These are phyloP conservation scores for Sechiopsis laciniata DNA, from an alignment of 306 rosid genomes.

Conservation along the genomic window DNA sequence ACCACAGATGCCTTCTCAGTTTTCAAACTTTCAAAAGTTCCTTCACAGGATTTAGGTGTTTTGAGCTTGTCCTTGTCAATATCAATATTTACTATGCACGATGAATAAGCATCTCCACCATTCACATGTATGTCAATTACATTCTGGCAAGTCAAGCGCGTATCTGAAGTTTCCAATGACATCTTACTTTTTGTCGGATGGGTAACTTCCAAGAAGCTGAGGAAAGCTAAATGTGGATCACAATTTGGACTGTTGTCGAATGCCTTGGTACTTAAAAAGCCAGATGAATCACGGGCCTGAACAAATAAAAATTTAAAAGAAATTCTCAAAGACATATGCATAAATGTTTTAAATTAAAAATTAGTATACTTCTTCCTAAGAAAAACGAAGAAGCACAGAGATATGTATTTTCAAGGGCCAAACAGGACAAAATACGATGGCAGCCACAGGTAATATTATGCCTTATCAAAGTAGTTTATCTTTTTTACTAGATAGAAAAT, in stretches of 20 bases:
- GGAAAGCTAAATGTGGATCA: constrained; percentile 49
- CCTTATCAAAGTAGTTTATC: not conserved
- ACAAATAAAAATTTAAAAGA: constrained; percentile 21
- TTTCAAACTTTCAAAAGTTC: constrained; percentile 51
- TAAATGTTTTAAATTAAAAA: not conserved
- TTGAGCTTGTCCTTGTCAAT: constrained; percentile 45
- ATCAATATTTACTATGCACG: constrained; percentile 56
- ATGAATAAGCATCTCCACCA: constrained; percentile 41
- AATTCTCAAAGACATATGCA: not conserved
- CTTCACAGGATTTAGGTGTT: constrained; percentile 50
- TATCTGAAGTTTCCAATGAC: constrained; percentile 44
- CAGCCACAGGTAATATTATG: not conserved
- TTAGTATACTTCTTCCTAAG: constrained; percentile 11
- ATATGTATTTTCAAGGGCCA: not conserved
- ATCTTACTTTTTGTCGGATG: constrained; percentile 41
- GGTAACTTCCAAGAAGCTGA: constrained; percentile 57
- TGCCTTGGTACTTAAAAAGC: constrained; percentile 53
- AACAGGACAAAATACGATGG: not conserved
- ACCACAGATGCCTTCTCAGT: constrained; percentile 47
- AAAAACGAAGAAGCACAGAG: not conserved
- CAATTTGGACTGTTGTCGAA: constrained; percentile 33
- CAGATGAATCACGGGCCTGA: constrained; percentile 63
- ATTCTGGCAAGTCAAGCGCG: constrained; percentile 47
- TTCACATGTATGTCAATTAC: constrained; percentile 50
- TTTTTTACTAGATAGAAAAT: not conserved